Evolutionary conservation across 371 early-diverging fungal genomes (phyloP).

Genomic region (Syncephalastrum contaminatum): DNA sequence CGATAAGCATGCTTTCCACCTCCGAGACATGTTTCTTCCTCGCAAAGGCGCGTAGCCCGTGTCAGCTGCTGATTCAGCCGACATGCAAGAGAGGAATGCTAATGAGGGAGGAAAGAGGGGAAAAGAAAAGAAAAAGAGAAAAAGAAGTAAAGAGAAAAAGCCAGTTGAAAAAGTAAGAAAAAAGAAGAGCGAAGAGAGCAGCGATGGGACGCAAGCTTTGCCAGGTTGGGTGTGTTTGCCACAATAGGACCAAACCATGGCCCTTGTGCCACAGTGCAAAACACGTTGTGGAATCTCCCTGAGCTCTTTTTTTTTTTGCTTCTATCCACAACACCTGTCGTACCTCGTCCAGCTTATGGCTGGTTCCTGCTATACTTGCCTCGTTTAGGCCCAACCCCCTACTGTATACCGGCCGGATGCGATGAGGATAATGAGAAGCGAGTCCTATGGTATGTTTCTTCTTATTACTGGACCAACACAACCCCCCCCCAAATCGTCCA

Average conservation of each 20-base stretch:
- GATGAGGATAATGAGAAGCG: too few relatives aligned
- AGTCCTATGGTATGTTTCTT: too few relatives aligned
- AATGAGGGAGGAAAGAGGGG: conserved; percentile 37
- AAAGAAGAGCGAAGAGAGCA: conserved; percentile 15
- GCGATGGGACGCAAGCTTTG: conserved; percentile 5
- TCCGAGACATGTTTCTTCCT: conserved; percentile 10
- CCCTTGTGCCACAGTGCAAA: too few relatives aligned
- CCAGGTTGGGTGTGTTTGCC: conserved; percentile 10
- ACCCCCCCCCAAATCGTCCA: too few relatives aligned
- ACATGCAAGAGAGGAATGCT: conserved; percentile 7
- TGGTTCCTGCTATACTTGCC: too few relatives aligned
- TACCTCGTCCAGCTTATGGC: too few relatives aligned
- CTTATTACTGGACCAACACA: too few relatives aligned
- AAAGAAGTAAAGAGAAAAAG: conserved; percentile 43
- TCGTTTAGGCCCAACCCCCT: too few relatives aligned
- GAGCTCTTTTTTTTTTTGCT: too few relatives aligned
- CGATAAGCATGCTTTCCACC: conserved; percentile 2
- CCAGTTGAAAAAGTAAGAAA: conserved; percentile 33
- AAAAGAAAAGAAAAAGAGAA: conserved; percentile 38
- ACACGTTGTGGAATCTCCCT: too few relatives aligned
- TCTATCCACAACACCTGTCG: too few relatives aligned
- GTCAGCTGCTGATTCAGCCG: conserved; percentile 8
- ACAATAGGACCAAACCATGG: conserved; percentile 1
- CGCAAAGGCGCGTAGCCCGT: conserved; percentile 1
- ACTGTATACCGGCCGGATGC: too few relatives aligned